Evolutionary conservation across 129 eudicot species (phyloP).

Genomic region (Saussurea involucrata): DNA sequence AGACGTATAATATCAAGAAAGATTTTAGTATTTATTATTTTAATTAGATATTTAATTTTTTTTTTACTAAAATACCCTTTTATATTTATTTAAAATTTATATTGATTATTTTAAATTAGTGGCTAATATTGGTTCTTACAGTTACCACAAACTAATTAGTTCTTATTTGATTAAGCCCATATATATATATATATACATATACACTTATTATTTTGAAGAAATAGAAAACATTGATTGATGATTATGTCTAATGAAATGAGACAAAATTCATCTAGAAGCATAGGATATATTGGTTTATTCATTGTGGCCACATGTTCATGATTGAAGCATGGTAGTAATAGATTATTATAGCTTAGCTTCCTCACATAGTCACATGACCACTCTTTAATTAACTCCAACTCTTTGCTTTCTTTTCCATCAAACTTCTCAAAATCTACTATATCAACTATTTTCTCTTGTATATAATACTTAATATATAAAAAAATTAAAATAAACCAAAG

Average conservation of each 20-base stretch:
- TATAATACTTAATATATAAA: neutral
- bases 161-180: no score
- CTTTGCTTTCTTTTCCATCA: slow-evolving; percentile 24
- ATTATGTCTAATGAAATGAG: neutral
- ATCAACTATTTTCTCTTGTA: neutral
- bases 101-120: no score
- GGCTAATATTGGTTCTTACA: no score
- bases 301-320: slow-evolving; percentile 20
- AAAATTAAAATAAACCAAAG: neutral
- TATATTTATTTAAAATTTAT: no score
- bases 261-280: slow-evolving; percentile 34
- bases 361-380: slow-evolving; percentile 23
- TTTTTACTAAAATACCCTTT: no score
- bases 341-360: slow-evolving; percentile 14
- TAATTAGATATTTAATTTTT: no score
- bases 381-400: slow-evolving; percentile 20
- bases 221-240: neutral
- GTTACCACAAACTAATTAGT: no score
- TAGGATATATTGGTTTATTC: neutral
- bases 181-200: no score
- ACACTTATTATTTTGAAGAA: neutral
- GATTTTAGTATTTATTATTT: no score
- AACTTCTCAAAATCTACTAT: neutral
- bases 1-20: no score
- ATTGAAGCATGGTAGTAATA: slow-evolving; percentile 33